Percentiles rank a stretch among this genome's conserved stretches.
These are phyloP conservation scores for Tetramitus jugosus DNA, from an alignment of 208 protist genomes.

Conservation along the genomic window DNA sequence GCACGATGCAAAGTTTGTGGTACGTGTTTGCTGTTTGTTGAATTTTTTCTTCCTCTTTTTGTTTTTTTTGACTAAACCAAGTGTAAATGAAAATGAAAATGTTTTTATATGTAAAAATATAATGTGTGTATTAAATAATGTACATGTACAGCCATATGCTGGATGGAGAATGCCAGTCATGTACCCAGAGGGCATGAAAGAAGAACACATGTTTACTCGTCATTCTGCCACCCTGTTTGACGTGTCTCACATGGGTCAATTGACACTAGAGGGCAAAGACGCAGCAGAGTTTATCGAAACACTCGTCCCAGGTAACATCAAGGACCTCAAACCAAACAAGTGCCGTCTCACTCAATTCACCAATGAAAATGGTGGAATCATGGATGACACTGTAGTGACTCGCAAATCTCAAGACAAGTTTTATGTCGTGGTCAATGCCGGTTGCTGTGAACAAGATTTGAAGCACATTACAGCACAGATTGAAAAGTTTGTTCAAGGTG, in stretches of 20 bases:
- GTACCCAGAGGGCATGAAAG: conserved; percentile 69
- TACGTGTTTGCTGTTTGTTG: no score
- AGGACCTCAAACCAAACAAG: conserved; percentile 33
- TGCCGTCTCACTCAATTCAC: conserved; percentile 75
- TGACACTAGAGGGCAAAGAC: conserved; percentile 74
- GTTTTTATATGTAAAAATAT: no score
- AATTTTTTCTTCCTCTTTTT: no score
- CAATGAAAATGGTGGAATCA: conserved; percentile 79
- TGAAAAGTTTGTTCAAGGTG: conserved; percentile 36
- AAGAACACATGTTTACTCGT: conserved; percentile 76
- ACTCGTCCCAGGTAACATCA: conserved; percentile 69
- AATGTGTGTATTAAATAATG: no score
- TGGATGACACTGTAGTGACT: conserved; percentile 90
- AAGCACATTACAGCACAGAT: conserved; percentile 59
- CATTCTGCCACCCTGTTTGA: conserved; percentile 82
- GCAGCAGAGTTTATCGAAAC: conserved; percentile 79
- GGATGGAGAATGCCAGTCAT: conserved; percentile 92
- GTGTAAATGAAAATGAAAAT: no score
- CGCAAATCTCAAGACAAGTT: conserved; percentile 57
- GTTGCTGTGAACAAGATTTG: conserved; percentile 85
- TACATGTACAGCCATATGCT: no score
- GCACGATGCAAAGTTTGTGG: no score
- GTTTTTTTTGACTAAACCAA: no score
- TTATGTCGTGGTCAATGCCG: conserved; percentile 90
- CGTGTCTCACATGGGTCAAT: conserved; percentile 91